These are phyloP conservation scores for Helicocarpus griseus DNA, from an alignment of 2,329 filamentous ascomycete species.

Conservation along the genomic window DNA sequence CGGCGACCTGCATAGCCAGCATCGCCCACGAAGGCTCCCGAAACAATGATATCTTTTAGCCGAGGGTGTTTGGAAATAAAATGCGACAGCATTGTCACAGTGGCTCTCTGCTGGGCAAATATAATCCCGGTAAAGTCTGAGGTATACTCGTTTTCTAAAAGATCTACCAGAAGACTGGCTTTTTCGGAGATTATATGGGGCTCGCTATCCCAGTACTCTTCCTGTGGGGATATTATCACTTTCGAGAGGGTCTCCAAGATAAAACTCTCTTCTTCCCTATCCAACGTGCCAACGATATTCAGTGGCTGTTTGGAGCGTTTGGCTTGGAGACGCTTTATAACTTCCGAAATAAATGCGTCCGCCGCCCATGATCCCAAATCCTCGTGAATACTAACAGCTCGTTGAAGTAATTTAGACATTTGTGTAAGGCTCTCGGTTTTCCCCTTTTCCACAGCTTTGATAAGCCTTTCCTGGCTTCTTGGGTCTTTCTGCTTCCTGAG, in stretches of 20 bases:
- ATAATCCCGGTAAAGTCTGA: constrained; percentile 50
- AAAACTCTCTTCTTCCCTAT: constrained; percentile 46
- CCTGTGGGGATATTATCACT: constrained; percentile 13
- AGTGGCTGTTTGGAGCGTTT: constrained; percentile 14
- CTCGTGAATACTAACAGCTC: constrained; percentile 40
- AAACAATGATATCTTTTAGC: constrained; percentile 26
- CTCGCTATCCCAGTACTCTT: constrained; percentile 9
- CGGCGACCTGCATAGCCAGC: constrained; percentile 35
- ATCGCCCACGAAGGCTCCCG: constrained; percentile 46
- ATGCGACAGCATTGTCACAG: constrained; percentile 50
- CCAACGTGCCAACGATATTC: constrained; percentile 32
- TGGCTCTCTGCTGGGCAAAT: constrained; percentile 56
- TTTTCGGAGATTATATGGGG: constrained; percentile 46
- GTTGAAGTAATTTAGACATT: constrained; percentile 45
- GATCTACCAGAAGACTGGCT: constrained; percentile 44
- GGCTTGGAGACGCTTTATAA: constrained; percentile 31
- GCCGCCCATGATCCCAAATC: constrained; percentile 61
- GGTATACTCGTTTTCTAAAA: constrained; percentile 36
- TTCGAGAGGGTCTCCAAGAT: constrained; percentile 35
- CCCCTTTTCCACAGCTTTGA: constrained; percentile 19
- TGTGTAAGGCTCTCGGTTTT: constrained; percentile 41
- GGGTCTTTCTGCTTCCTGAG: constrained; percentile 34
- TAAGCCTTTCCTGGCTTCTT: constrained; percentile 16
- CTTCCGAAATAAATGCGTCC: constrained; percentile 53
- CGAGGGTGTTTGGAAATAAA: constrained; percentile 46